Percentiles rank a stretch among this genome's conserved stretches.
These are phyloP conservation scores for Papiliotrema nemorosa DNA, from an alignment of 1,284 basidiomycete genomes.

Conservation along the genomic window DNA sequence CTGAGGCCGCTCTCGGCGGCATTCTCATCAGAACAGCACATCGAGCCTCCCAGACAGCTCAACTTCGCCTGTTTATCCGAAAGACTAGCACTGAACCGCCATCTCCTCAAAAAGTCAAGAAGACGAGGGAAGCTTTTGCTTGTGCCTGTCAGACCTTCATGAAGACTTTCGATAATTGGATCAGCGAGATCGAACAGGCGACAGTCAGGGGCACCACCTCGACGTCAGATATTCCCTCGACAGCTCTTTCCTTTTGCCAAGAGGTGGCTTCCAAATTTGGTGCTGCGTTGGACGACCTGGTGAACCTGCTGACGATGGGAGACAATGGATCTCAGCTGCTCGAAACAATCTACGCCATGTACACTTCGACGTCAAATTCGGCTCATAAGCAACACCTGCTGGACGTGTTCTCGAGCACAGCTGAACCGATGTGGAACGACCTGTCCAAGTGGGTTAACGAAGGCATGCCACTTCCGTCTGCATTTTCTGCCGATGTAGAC, in stretches of 20 bases:
- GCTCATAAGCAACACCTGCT: slow-evolving; percentile 49
- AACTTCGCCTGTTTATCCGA: no score
- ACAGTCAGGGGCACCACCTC: slow-evolving; percentile 42
- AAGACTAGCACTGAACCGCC: no score
- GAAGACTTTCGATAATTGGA: slow-evolving; percentile 63
- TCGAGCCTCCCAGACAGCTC: no score
- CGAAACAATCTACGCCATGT: slow-evolving; percentile 58
- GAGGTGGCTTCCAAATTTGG: slow-evolving; percentile 49
- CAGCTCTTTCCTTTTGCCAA: slow-evolving; percentile 63
- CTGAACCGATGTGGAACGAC: slow-evolving; percentile 70
- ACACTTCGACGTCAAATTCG: slow-evolving; percentile 46
- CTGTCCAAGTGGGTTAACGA: slow-evolving; percentile 67
- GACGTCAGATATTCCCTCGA: background rate
- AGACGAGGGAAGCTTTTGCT: slow-evolving; percentile 73
- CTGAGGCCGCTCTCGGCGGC: slow-evolving; percentile 60
- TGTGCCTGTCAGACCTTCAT: slow-evolving; percentile 66
- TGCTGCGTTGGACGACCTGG: slow-evolving; percentile 54
- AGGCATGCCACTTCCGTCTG: slow-evolving; percentile 59
- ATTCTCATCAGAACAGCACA: slow-evolving; percentile 56
- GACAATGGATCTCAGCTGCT: slow-evolving; percentile 58
- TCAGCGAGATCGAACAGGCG: slow-evolving; percentile 62
- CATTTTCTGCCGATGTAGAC: slow-evolving; percentile 19
- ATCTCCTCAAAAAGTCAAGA: slow-evolving; percentile 56
- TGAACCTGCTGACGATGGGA: slow-evolving; percentile 54
- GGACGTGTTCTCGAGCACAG: slow-evolving; percentile 60